Evolutionary conservation across 768 basidiomycete genomes (phyloP).

Genomic region (Tulasnella sp.): DNA sequence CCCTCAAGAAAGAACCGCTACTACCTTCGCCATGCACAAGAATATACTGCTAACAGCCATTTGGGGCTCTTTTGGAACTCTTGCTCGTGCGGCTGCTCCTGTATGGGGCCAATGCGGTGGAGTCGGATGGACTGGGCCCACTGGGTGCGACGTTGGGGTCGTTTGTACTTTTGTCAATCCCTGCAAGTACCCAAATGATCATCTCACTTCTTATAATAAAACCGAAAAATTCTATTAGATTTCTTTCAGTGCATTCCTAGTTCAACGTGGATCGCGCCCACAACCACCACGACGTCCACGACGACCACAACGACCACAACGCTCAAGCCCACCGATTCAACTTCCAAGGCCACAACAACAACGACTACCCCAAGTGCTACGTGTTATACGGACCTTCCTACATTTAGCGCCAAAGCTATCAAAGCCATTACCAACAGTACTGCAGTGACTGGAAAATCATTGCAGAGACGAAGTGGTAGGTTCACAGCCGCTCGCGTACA

Average conservation of each 20-base stretch:
- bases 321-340: too few species aligned
- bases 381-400: not conserved
- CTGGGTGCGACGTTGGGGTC: not conserved
- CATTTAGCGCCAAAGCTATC: not conserved
- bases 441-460: not conserved
- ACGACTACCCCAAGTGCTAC: not conserved
- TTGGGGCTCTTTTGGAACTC: not conserved
- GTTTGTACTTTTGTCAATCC: too few species aligned
- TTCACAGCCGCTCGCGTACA: not conserved
- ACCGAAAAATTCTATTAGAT: not conserved
- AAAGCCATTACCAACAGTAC: not conserved
- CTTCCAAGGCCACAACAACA: not conserved
- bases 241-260: not conserved
- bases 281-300: too few species aligned
- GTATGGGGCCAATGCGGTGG: not conserved
- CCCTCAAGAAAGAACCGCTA: not conserved
- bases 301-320: not conserved
- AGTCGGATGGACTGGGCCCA: not conserved
- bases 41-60: not conserved
- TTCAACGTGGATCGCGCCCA: not conserved
- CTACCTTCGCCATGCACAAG: not conserved
- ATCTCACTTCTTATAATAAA: too few species aligned
- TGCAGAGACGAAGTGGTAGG: slow-evolving; percentile 1
- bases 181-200: not conserved
- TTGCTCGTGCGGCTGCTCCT: not conserved